A percentile compares a stretch with the other conserved stretches of the same genome.
phyloP scores from a whole-genome alignment of 163 green algal species.

The Chlorella variabilis region DNA sequence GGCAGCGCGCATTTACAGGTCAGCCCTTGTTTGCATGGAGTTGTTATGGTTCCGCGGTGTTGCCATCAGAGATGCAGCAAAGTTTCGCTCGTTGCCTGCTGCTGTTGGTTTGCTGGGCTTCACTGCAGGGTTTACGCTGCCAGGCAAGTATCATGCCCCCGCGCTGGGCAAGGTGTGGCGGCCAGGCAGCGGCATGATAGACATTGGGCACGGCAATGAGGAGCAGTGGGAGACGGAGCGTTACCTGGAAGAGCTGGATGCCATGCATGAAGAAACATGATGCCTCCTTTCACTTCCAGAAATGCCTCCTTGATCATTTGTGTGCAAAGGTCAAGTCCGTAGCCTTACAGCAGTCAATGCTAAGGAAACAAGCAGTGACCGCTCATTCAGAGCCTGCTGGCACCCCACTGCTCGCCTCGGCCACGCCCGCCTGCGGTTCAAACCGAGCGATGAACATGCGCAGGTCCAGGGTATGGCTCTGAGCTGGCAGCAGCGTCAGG shows the following conservation, averaged over 20 bases:
- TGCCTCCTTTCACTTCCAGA: too few species aligned
- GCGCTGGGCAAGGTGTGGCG: slow-evolving; percentile 4
- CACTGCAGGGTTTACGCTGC: slow-evolving; percentile 14
- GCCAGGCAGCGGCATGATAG: slow-evolving; percentile 10
- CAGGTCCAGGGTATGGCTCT: slow-evolving; percentile 31
- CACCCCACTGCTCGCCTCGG: too few species aligned
- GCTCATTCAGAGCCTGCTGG: too few species aligned
- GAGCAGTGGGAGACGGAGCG: not conserved
- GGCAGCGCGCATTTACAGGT: not conserved
- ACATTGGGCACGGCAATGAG: not conserved
- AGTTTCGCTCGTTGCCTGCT: too few species aligned
- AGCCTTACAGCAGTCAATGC: too few species aligned
- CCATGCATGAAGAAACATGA: not conserved
- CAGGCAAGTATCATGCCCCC: slow-evolving; percentile 4
- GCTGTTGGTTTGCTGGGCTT: not conserved
- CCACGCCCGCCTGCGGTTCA: too few species aligned
- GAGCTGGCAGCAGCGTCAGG: slow-evolving; percentile 39
- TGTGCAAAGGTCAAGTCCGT: too few species aligned
- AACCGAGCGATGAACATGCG: slow-evolving; percentile 36
- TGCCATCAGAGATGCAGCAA: not conserved
- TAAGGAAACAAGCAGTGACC: too few species aligned
- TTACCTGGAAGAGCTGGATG: not conserved
- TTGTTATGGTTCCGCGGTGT: too few species aligned
- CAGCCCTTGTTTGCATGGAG: not conserved
- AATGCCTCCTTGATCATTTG: too few species aligned